A percentile compares a stretch with the other conserved stretches of the same genome.
Conservation (phyloP, 1,284 basidiomycete species). For the Pseudomicrostroma phylloplanum region DNA sequence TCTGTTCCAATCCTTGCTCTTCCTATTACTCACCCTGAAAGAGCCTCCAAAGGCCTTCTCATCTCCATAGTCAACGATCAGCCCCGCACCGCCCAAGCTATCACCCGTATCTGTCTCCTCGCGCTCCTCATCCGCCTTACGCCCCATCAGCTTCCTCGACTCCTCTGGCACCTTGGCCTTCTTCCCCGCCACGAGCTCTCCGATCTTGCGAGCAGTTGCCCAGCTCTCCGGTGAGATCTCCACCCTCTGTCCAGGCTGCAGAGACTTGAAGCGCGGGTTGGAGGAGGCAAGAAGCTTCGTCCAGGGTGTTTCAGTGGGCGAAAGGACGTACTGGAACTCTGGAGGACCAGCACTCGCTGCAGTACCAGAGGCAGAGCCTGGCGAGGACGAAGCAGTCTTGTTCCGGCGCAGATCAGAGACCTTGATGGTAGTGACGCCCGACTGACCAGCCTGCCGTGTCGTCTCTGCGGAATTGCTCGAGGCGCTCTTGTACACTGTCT, state of each 20-base stretch:
- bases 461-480: not conserved
- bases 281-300: conserved; percentile 57
- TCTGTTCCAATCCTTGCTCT: not conserved
- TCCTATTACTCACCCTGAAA: conserved; percentile 60
- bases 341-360: conserved; percentile 11
- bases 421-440: conserved; percentile 26
- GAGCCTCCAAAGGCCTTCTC: conserved; percentile 67
- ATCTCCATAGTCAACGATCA: conserved; percentile 87
- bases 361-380: conserved; percentile 21
- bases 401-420: conserved; percentile 25
- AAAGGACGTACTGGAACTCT: conserved; percentile 63
- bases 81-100: conserved; percentile 63
- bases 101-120: conserved; percentile 16
- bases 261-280: conserved; percentile 29
- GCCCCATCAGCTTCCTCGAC: not conserved
- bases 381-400: not conserved
- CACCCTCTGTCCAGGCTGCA: conserved; percentile 42
- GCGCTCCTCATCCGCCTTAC: not conserved
- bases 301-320: conserved; percentile 61
- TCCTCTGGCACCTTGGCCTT: conserved; percentile 10
- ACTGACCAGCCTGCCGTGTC: conserved; percentile 4
- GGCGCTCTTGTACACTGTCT: not conserved
- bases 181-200: conserved; percentile 40
- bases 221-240: conserved; percentile 44
- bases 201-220: conserved; percentile 38